Evolutionary conservation across 768 basidiomycete species (phyloP).

Genomic region (Trametes cubensis): DNA sequence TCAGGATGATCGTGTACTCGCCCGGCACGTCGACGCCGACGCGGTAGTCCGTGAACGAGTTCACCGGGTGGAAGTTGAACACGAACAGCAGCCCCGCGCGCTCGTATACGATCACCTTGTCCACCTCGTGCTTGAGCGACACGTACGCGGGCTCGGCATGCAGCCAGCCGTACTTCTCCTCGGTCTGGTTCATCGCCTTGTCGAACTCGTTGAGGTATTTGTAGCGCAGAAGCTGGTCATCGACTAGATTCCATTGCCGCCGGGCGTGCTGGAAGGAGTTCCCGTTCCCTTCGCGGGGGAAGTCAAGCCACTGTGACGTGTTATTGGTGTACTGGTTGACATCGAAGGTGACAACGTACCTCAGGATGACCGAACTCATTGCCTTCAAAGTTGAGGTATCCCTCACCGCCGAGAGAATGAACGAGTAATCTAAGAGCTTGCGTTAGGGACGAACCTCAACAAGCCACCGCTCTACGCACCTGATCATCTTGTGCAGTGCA

Average conservation of each 20-base stretch:
- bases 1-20: conserved; percentile 80
- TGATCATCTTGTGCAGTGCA: conserved; percentile 96
- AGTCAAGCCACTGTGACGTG: conserved; percentile 86
- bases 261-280: conserved; percentile 98
- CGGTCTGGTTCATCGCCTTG: conserved; percentile 84
- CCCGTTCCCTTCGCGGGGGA: conserved; percentile 93
- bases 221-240: conserved; percentile 87
- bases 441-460: not conserved
- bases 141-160: conserved; percentile 84
- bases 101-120: conserved; percentile 94
- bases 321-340: conserved; percentile 4
- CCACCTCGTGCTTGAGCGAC: conserved; percentile 89
- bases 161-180: conserved; percentile 84
- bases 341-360: conserved; percentile 42
- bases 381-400: conserved; percentile 96
- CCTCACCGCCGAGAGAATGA: conserved; percentile 93
- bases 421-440: conserved; percentile 67
- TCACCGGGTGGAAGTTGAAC: conserved; percentile 94
- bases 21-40: conserved; percentile 87
- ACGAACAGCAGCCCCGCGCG: conserved; percentile 92
- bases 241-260: conserved; percentile 94
- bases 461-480: conserved; percentile 50
- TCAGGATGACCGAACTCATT: conserved; percentile 99
- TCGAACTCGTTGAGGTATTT: conserved; percentile 94
- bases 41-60: conserved; percentile 92